Evolutionary conservation across 2,329 filamentous ascomycete species (phyloP).

Genomic region (Talaromyces islandicus): DNA sequence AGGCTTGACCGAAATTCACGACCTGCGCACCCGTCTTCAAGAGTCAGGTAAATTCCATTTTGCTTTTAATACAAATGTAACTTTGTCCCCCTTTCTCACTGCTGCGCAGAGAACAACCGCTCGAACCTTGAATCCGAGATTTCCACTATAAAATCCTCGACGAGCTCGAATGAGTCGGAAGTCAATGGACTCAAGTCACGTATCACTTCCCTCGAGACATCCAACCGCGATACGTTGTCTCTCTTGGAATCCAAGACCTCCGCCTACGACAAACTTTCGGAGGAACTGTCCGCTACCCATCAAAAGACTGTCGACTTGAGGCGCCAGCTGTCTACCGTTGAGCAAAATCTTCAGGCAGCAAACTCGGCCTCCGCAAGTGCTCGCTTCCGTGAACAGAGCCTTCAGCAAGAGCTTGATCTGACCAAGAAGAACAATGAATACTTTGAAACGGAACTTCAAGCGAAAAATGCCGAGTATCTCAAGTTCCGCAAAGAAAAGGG

Average conservation of each 20-base stretch:
- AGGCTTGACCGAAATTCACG: conserved; percentile 74
- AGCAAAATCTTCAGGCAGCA: conserved; percentile 76
- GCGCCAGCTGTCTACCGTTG: conserved; percentile 72
- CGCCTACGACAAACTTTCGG: conserved; percentile 76
- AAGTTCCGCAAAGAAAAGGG: conserved; percentile 95
- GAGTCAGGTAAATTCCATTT: conserved; percentile 60
- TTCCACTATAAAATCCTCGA: conserved; percentile 67
- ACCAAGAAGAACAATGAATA: conserved; percentile 88
- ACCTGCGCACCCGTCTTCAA: conserved; percentile 72
- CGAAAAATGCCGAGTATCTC: conserved; percentile 76
- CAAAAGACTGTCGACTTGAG: conserved; percentile 79
- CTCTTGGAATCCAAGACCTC: conserved; percentile 85
- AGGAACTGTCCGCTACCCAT: conserved; percentile 83
- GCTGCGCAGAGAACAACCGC: conserved; percentile 62
- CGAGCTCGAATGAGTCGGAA: conserved; percentile 59
- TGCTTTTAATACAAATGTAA: neutral
- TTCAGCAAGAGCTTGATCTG: conserved; percentile 85
- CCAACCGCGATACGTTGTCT: conserved; percentile 83
- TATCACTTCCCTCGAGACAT: conserved; percentile 79
- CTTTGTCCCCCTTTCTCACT: neutral
- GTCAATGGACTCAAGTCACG: conserved; percentile 72
- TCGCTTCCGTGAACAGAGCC: conserved; percentile 82
- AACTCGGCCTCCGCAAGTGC: conserved; percentile 73
- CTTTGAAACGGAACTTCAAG: conserved; percentile 86
- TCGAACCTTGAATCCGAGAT: conserved; percentile 76